A percentile compares a stretch with the other conserved stretches of the same genome.
Evolutionary conservation across 768 basidiomycete species (phyloP).

Genomic region (Rhodosporidiobolus odoratus): DNA sequence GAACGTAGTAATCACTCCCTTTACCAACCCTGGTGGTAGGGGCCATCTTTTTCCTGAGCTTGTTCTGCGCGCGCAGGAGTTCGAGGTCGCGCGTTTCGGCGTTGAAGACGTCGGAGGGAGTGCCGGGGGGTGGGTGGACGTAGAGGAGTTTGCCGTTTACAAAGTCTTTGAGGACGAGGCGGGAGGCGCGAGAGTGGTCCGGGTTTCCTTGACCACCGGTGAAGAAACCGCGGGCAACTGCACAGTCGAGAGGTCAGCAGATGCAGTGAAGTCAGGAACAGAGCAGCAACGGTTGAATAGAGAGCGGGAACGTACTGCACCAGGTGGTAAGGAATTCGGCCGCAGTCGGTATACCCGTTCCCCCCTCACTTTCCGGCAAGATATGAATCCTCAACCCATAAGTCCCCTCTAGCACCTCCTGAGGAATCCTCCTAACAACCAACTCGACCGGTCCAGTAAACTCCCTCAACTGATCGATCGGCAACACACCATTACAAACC

Average conservation of each 20-base stretch:
- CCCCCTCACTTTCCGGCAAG: constrained; percentile 69
- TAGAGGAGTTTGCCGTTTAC: constrained; percentile 88
- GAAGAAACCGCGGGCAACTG: constrained; percentile 88
- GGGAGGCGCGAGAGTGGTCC: constrained; percentile 88
- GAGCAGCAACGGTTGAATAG: no score
- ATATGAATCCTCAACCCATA: constrained; percentile 77
- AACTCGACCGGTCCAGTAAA: constrained; percentile 77
- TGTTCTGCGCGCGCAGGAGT: constrained; percentile 54
- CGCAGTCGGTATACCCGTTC: constrained; percentile 62
- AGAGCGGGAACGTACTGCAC: constrained; percentile 79
- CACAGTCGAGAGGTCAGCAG: constrained; percentile 24
- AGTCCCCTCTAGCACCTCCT: constrained; percentile 74
- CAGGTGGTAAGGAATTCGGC: constrained; percentile 80
- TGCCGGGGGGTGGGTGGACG: constrained; percentile 73
- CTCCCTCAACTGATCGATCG: constrained; percentile 95
- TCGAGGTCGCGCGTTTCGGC: constrained; percentile 58
- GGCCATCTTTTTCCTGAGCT: constrained; percentile 76
- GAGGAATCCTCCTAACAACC: constrained; percentile 71
- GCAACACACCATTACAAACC: constrained; percentile 91
- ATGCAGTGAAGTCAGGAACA: background rate
- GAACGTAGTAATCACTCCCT: constrained; percentile 73
- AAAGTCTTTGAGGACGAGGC: constrained; percentile 92
- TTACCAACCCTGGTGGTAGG: constrained; percentile 80
- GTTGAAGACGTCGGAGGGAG: constrained; percentile 68
- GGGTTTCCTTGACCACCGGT: constrained; percentile 94